Evolutionary conservation across 108 stramenopile genomes (phyloP), one percentile per base, ranked within the genome.

Genomic region (Schizochytrium sp.): DNA sequence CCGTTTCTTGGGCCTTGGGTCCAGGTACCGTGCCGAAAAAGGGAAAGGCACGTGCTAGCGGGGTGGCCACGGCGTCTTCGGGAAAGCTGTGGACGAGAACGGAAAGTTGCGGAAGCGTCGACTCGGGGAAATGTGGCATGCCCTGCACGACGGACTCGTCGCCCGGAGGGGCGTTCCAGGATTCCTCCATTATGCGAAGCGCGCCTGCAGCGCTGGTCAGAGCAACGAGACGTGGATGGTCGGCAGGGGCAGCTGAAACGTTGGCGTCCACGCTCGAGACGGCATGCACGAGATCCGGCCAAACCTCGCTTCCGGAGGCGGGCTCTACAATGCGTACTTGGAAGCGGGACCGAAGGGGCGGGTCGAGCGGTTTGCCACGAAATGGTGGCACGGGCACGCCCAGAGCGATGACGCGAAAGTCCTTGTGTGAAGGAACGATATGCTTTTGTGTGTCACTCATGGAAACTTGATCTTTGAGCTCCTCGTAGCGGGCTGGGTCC

Each of bases 321-420:
- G 89, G 89, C 5, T 44, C 29, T 69, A 90, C 71, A 0, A 19
- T 1, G 16, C 69, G 34, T 4, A 63, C 87, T 44, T 87, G 87
- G 41, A 90, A 90, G 21, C 90, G 87, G 8, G 87, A 88, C 5
- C 90, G 60, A 5, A 90, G 90, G 5, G 90, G 90, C 21, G 90
- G 90, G 63, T 90, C 90, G 34, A 90, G 83, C n/a, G 88, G 88
- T 18, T 90, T 58, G 43, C 95, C 94, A 12, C 91, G 92, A 57
- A 90, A 95, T 18, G 89, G 92, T 8, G 94, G 90, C 25, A 93
- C 88, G 53, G 92, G 92, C 3, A 87, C 72, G 43, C 87, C 95
- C 47, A 95, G 53, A 1, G 95, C 96, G 23, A 95, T 92, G 28
- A 97, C 96, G 21, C 96, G 92, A 91, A 97, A 97, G 60, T 83